phyloP scores from a whole-genome alignment of 2,329 filamentous ascomycete species.

The Trichoderma pleuroti region DNA sequence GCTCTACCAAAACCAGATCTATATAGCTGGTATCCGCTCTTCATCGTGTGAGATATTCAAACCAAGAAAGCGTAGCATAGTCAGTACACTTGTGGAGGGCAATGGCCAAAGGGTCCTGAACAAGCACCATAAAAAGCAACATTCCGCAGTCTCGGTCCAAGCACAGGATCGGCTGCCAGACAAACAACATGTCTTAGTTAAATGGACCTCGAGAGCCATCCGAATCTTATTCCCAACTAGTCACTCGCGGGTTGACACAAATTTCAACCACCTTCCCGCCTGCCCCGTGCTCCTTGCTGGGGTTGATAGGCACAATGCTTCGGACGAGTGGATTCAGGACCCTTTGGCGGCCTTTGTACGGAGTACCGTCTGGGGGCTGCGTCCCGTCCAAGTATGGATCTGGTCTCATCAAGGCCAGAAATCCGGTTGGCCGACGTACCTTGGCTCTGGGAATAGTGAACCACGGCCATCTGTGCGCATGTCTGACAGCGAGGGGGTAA shows the following conservation, averaged over 20 bases:
- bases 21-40: background rate
- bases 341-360: background rate
- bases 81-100: too few species aligned
- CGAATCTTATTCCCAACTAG: background rate
- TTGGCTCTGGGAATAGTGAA: slow-evolving; percentile 8
- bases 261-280: background rate
- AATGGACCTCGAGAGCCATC: background rate
- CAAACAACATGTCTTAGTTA: slow-evolving; percentile 14
- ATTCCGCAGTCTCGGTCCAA: background rate
- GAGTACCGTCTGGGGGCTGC: background rate
- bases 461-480: slow-evolving; percentile 4
- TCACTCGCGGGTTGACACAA: background rate
- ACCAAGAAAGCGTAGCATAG: background rate
- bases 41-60: background rate
- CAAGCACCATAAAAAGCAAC: slow-evolving; percentile 8
- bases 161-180: slow-evolving; percentile 13
- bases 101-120: background rate
- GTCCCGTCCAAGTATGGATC: background rate
- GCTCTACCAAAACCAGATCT: background rate
- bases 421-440: slow-evolving; percentile 1
- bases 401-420: background rate
- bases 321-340: background rate
- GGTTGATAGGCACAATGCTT: background rate
- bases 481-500: slow-evolving; percentile 19
- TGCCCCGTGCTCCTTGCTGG: background rate